Evolutionary conservation across 73 alveolate genomes (phyloP).

Genomic region (Tetrahymena elliotti): DNA sequence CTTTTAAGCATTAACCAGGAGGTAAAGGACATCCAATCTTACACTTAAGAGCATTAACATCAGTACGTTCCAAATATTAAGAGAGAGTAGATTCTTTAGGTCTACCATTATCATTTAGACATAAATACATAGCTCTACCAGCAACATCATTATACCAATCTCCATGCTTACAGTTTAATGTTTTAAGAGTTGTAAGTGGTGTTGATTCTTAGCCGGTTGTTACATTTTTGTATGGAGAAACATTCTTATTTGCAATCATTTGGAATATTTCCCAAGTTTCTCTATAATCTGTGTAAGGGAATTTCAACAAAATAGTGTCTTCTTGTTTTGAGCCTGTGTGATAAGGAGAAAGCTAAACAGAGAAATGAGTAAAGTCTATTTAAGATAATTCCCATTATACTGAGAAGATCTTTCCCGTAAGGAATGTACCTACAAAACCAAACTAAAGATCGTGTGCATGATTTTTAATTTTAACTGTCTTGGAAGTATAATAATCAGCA

Average conservation of each 20-base stretch:
- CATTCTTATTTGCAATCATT: conserved; percentile 13
- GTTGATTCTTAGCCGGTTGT: background rate
- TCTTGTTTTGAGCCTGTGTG: background rate
- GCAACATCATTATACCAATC: conserved; percentile 28
- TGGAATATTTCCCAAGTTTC: conserved; percentile 25
- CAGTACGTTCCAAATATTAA: conserved; percentile 5
- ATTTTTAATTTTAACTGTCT: conserved; percentile 18
- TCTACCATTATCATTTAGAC: conserved; percentile 10
- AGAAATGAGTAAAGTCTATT: conserved; percentile 7
- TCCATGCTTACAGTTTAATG: conserved; percentile 13
- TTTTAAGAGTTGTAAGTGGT: background rate
- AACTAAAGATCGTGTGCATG: conserved; percentile 8
- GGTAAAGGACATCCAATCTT: conserved; percentile 8
- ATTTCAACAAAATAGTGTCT: conserved; percentile 10
- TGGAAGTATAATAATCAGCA: background rate
- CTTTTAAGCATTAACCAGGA: background rate
- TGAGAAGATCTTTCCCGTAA: conserved; percentile 13
- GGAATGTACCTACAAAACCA: conserved; percentile 15
- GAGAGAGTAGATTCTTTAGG: background rate
- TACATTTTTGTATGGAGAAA: background rate
- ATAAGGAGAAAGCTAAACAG: conserved; percentile 31
- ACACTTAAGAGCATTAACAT: conserved; percentile 17
- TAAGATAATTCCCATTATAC: conserved; percentile 28
- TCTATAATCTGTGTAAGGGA: conserved; percentile 21
- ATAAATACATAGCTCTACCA: conserved; percentile 9